Conservation (phyloP, 2,329 filamentous ascomycete species). For the Colletotrichum sp. region DNA sequence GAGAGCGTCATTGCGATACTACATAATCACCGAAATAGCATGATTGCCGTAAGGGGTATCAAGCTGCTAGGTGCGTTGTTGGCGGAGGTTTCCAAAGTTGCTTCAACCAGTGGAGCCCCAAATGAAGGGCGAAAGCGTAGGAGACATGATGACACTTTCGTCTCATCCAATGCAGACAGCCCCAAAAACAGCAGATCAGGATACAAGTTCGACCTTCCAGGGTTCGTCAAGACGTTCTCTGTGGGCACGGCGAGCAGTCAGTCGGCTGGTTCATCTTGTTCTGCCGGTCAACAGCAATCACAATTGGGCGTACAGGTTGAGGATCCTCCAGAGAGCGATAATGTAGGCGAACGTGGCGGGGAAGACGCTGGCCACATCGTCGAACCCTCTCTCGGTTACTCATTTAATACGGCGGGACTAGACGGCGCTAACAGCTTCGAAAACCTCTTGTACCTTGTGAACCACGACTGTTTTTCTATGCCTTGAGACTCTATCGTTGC, state of each 20-base stretch:
- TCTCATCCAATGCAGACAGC: neutral
- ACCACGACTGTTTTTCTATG: neutral
- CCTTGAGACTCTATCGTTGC: neutral
- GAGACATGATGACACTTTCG: neutral
- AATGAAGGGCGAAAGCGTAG: neutral
- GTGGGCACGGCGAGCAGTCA: neutral
- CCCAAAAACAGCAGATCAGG: neutral
- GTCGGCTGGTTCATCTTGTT: neutral
- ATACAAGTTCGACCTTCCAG: neutral
- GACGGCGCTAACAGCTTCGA: neutral
- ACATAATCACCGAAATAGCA: neutral
- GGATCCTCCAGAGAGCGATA: neutral
- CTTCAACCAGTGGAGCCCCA: neutral
- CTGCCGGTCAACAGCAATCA: neutral
- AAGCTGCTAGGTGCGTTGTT: neutral
- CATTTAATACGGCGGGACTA: neutral
- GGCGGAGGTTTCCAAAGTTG: neutral
- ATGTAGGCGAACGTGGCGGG: neutral
- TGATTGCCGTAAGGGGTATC: neutral
- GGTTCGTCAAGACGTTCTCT: neutral
- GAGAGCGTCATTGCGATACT: neutral
- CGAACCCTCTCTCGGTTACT: neutral
- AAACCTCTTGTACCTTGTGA: neutral
- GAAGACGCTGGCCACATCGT: neutral
- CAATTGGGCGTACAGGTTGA: neutral